phyloP scores from a whole-genome alignment of 805 yeast genomes.

The Hanseniaspora occidentalis region DNA sequence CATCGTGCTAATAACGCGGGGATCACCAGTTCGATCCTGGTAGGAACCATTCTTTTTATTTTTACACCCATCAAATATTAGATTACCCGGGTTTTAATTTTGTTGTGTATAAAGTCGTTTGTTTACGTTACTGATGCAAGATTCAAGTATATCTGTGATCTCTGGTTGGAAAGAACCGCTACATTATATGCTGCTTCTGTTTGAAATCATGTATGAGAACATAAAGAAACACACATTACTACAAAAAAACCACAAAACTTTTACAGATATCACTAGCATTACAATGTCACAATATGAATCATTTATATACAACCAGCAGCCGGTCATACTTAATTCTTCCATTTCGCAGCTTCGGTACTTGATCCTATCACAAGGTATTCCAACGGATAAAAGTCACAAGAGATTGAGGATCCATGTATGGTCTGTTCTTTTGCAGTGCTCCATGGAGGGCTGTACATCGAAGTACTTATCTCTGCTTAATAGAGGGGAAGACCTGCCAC shows the following conservation, averaged over 20 bases:
- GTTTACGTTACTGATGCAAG: too few species aligned
- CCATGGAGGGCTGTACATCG: conserved; percentile 40
- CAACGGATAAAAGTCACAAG: conserved; percentile 5
- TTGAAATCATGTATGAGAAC: too few species aligned
- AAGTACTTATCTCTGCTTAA: conserved; percentile 41
- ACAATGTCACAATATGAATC: background rate
- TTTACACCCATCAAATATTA: too few species aligned
- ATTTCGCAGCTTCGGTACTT: conserved; percentile 12
- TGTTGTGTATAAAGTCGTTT: too few species aligned
- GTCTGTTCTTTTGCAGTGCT: conserved; percentile 60
- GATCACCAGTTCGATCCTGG: conserved; percentile 28
- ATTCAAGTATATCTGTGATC: too few species aligned
- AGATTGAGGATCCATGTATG: conserved; percentile 52
- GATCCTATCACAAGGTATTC: conserved; percentile 16
- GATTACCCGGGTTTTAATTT: too few species aligned
- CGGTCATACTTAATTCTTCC: conserved; percentile 11
- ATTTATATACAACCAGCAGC: conserved; percentile 7
- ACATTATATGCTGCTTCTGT: too few species aligned
- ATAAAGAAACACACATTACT: too few species aligned
- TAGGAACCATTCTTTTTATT: conserved; percentile 20
- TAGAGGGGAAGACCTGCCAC: conserved; percentile 37
- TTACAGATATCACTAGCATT: background rate
- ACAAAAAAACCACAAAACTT: background rate
- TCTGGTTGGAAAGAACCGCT: too few species aligned
- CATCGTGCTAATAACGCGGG: conserved; percentile 28